phyloP scores from a whole-genome alignment of 2,329 filamentous ascomycete species.

The Colletotrichum sp. region DNA sequence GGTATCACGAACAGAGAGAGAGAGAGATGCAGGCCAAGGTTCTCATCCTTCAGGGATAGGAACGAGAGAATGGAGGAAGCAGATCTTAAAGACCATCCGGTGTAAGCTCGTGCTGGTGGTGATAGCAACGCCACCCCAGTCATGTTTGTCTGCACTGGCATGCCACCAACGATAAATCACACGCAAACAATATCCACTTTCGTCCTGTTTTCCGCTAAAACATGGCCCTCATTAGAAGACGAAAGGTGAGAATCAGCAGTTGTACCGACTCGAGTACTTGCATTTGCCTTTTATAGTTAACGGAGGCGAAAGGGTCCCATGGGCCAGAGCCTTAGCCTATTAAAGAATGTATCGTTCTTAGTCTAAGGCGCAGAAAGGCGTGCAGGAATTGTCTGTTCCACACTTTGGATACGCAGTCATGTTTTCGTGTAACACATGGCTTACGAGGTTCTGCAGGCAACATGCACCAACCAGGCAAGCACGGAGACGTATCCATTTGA shows the following conservation, averaged over 20 bases:
- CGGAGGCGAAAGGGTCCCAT: not conserved
- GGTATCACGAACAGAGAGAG: not conserved
- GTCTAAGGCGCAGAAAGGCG: not conserved
- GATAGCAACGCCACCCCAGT: not conserved
- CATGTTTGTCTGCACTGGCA: not conserved
- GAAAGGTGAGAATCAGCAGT: not conserved
- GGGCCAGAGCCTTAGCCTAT: not conserved
- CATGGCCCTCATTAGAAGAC: not conserved
- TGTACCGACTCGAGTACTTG: not conserved
- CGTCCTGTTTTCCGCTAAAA: not conserved
- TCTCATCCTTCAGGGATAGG: not conserved
- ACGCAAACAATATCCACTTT: not conserved
- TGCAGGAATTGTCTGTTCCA: not conserved
- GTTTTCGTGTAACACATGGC: not conserved
- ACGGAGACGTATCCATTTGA: not conserved
- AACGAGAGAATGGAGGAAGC: not conserved
- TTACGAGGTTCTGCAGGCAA: not conserved
- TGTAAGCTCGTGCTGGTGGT: not conserved
- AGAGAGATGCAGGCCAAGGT: not conserved
- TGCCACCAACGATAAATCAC: not conserved
- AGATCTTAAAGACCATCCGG: not conserved
- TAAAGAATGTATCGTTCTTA: not conserved
- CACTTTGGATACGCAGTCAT: not conserved
- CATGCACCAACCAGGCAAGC: not conserved
- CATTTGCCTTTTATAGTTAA: not conserved